Evolutionary conservation across 352 stramenopile genomes (phyloP), one percentile per base, ranked within the genome.

Genomic region (Pythium guiyangense): DNA sequence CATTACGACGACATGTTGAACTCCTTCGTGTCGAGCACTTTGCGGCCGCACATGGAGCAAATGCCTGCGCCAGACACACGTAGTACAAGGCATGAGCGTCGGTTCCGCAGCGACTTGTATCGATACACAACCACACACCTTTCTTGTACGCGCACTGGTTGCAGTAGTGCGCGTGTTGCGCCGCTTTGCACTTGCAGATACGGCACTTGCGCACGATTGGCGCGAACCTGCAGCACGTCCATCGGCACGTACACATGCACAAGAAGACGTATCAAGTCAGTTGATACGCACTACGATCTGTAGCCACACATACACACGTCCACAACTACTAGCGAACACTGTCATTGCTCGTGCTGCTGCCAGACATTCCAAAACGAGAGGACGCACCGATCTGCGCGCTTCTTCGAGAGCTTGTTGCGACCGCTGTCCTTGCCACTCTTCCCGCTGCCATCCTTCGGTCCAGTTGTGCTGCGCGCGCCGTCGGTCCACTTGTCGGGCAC

Each of bases 71-170:
- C 31, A 54, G 5, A 39, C 45, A 53, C 17, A 20, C 29, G 48
- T 17, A 52, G 18, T 20, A 14, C 14, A 14, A 17, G 18, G 31
- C 18, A 22, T n/a, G 4, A 17, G 1, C 29, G 20, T 27, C 18
- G 14, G 20, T 12, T 15, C 9, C 15, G 46, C 10, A 26, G 11
- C 25, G 6, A 35, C 34, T 27, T 6, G 25, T 42, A 31, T 40
- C 1, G 6, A 31, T 18, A 46, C 10, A 25, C 39, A 14, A 22
- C 22, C 14, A 48, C 44, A 27, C 47, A 86, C 80, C 80, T 77
- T 91, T 88, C 68, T 89, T 86, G 69, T 89, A 88, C 12, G 78
- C 76, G 64, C 80, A 90, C 52, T 86, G 70, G 59, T 84, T 84
- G 63, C 80, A 91, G 49, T 91, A 91, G 59, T 91, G 64, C 11